Base-by-base conservation (phyloP, 2,329 filamentous ascomycete species). In the Paraphoma chrysanthemicola region DNA sequence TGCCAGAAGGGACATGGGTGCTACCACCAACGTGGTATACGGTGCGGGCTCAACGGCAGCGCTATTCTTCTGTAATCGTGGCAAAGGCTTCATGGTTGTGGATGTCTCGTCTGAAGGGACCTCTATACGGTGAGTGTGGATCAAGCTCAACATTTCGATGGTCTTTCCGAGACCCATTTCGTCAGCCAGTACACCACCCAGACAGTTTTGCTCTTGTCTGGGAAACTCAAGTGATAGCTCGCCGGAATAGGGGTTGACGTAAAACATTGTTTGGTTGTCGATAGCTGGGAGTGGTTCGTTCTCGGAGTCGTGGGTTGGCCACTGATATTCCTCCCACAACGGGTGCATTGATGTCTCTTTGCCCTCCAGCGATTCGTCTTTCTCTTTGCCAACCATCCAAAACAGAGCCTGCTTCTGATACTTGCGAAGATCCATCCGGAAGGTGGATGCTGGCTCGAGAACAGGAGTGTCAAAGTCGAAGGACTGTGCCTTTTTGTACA, bases 111-210 rank as follows among this genome's bases (percentile, higher is more conserved):
- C 61, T 16, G 68, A 66, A 14, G 76, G 60, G 29, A 81, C 71
- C 18, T 89, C 82, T 3, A 87, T 89, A 59, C 86, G 87, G 73
- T 98, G 91, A 0, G 91, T 87, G 73, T 99, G 95, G 5, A 99
- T 86, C 48, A 99, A 81, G 77, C 92, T 95, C 59, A 99, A 86
- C 93, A 99, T 98, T 72, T 99, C 94, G 51, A 99, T 98, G 0
- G 95, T 99, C 80, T 99, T 99, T 33, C 95, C 95, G 1, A 99
- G 82, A 45, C 95, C 95, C 95, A 99, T 99, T 77, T 98, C 91
- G 69, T 99, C 95, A 8, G 95, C 95, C 42, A 99, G 81, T 54
- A 99, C 91, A 6, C 95, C 95, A 44, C 95, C 95, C 0, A 97
- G 82, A 65, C 95, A 99, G 72, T 96, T 92, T 71, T 98, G 95